Evolutionary conservation across 192 early-diverging fungal genomes (phyloP).

Genomic region (Spizellomyces punctatus): DNA sequence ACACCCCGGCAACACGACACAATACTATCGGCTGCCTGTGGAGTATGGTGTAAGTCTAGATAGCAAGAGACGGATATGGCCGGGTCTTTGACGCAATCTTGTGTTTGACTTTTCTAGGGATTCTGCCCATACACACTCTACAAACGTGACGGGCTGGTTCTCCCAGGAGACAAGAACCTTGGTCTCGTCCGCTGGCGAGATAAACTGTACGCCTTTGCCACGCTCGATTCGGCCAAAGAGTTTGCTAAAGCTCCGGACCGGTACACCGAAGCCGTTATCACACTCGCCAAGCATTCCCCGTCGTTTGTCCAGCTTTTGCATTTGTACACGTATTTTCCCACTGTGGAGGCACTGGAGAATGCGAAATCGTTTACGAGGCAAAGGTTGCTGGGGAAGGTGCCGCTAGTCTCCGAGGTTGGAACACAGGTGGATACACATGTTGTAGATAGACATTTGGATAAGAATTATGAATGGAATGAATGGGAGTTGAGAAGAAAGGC

Average conservation of each 20-base stretch:
- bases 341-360: constrained; percentile 60
- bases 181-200: constrained; percentile 57
- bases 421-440: constrained; percentile 65
- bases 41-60: constrained; percentile 50
- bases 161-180: constrained; percentile 58
- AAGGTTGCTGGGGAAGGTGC: constrained; percentile 53
- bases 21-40: constrained; percentile 56
- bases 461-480: constrained; percentile 66
- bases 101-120: constrained; percentile 34
- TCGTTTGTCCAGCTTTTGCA: constrained; percentile 57
- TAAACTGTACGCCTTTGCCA: constrained; percentile 51
- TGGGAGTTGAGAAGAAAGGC: constrained; percentile 59
- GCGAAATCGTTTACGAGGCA: constrained; percentile 58
- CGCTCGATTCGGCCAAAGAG: constrained; percentile 37
- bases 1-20: constrained; percentile 63
- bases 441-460: constrained; percentile 49
- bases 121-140: constrained; percentile 58
- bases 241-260: constrained; percentile 52
- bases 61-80: no score
- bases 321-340: constrained; percentile 62
- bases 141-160: constrained; percentile 47
- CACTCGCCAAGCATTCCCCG: constrained; percentile 45
- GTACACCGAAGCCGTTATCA: constrained; percentile 54
- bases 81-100: not conserved
- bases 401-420: constrained; percentile 56